phyloP scores from a whole-genome alignment of 306 rosid species.

The Dryas octopetala region DNA sequence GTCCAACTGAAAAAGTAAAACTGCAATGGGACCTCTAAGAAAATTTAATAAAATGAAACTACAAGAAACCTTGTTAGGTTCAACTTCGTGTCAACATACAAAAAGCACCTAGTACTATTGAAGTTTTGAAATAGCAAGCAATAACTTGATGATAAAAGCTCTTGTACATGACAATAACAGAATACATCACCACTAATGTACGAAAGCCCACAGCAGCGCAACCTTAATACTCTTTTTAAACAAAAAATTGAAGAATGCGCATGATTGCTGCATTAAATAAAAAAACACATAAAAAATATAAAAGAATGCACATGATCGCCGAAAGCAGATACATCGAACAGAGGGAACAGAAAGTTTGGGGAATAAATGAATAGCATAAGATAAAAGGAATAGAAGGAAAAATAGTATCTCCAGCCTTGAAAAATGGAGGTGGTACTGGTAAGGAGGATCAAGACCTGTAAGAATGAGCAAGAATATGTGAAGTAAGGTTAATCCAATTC shows the following conservation, averaged over 20 bases:
- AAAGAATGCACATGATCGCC: neutral
- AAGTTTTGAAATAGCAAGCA: too few relatives aligned
- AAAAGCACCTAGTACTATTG: too few relatives aligned
- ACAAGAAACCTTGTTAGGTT: too few relatives aligned
- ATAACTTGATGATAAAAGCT: too few relatives aligned
- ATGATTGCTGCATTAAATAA: neutral
- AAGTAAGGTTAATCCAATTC: neutral
- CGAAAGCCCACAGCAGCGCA: neutral
- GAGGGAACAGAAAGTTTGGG: neutral
- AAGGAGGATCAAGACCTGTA: conserved; percentile 43
- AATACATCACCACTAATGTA: too few relatives aligned
- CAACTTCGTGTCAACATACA: too few relatives aligned
- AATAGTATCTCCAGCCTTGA: conserved; percentile 37
- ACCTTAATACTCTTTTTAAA: neutral
- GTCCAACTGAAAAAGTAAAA: too few relatives aligned
- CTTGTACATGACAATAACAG: too few relatives aligned
- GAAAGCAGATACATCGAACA: neutral
- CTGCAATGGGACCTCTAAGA: too few relatives aligned
- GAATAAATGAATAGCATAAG: conserved; percentile 14
- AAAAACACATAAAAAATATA: neutral
- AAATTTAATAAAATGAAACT: too few relatives aligned
- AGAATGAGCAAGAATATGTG: conserved; percentile 8
- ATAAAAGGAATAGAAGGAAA: conserved; percentile 1
- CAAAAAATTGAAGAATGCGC: too few relatives aligned
- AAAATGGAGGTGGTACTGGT: conserved; percentile 45